Evolutionary conservation across 352 stramenopile species (phyloP).

Genomic region (Phytopythium chamaehyphon): DNA sequence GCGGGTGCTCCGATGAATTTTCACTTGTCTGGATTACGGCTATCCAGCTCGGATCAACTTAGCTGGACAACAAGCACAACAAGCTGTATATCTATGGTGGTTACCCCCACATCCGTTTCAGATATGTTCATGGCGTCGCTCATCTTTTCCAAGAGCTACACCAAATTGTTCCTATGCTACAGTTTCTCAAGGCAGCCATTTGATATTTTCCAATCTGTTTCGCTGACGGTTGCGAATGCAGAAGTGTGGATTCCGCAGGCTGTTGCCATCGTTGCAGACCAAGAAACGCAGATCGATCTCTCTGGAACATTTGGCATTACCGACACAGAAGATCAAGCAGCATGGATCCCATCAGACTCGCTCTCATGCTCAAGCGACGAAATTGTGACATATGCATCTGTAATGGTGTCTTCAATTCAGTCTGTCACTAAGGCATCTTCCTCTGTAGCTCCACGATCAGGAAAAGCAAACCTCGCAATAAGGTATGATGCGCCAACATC

Average conservation of each 20-base stretch:
- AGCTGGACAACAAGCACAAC: constrained; percentile 42
- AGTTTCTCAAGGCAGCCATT: constrained; percentile 62
- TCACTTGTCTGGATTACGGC: constrained; percentile 43
- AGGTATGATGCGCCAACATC: constrained; percentile 31
- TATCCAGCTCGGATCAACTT: constrained; percentile 42
- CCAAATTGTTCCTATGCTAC: constrained; percentile 49
- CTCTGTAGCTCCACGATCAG: constrained; percentile 25
- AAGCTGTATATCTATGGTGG: constrained; percentile 30
- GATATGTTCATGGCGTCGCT: constrained; percentile 23
- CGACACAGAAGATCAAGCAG: constrained; percentile 47
- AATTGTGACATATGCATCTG: constrained; percentile 20
- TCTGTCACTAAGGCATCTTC: constrained; percentile 22
- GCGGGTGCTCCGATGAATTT: constrained; percentile 35
- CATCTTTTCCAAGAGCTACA: constrained; percentile 26
- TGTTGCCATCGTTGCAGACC: constrained; percentile 49
- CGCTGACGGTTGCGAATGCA: constrained; percentile 28
- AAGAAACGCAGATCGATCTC: constrained; percentile 27
- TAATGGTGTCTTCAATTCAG: constrained; percentile 39
- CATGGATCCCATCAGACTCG: constrained; percentile 52
- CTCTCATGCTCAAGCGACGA: constrained; percentile 28
- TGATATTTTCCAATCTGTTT: constrained; percentile 32
- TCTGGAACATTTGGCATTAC: constrained; percentile 61
- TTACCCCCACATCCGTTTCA: constrained; percentile 18
- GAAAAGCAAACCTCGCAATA: constrained; percentile 26
- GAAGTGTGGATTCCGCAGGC: constrained; percentile 51